A percentile compares a stretch with the other conserved stretches of the same genome.
Evolutionary conservation across 768 basidiomycete genomes (phyloP).

Genomic region (Nevesoporus exiguus): DNA sequence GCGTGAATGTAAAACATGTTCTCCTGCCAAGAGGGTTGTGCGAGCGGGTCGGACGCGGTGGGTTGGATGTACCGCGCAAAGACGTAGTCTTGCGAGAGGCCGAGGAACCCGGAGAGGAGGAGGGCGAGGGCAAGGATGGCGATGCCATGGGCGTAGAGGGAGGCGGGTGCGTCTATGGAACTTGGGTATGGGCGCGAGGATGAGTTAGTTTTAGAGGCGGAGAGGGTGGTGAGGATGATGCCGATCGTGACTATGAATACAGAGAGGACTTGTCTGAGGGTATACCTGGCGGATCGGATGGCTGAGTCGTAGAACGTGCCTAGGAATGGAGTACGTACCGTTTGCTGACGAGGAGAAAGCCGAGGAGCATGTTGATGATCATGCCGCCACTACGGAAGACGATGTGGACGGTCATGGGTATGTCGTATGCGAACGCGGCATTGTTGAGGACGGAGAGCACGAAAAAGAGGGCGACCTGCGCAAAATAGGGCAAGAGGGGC

Average conservation of each 20-base stretch:
- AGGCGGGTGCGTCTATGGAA: not conserved
- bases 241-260: conserved; percentile 81
- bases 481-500: conserved; percentile 67
- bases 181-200: not conserved
- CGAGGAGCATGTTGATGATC: conserved; percentile 78
- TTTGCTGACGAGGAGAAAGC: conserved; percentile 63
- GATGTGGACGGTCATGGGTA: conserved; percentile 93
- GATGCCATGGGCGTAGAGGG: conserved; percentile 66
- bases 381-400: conserved; percentile 90
- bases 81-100: conserved; percentile 81
- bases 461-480: conserved; percentile 83
- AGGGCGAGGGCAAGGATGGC: conserved; percentile 72
- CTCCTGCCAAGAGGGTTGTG: conserved; percentile 70
- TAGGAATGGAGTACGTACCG: conserved; percentile 39
- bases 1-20: conserved; percentile 90
- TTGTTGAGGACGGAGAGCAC: conserved; percentile 82
- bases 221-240: conserved; percentile 77
- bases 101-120: conserved; percentile 75
- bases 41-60: conserved; percentile 13
- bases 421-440: conserved; percentile 79
- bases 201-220: conserved; percentile 47
- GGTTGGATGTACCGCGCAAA: conserved; percentile 46
- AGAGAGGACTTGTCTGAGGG: conserved; percentile 58
- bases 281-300: conserved; percentile 49
- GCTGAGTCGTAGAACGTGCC: conserved; percentile 4